Percentiles rank a stretch among this genome's conserved stretches.
These are phyloP conservation scores for Ilex paraguariensis DNA, from an alignment of 305 asterid genomes.

Conservation along the genomic window DNA sequence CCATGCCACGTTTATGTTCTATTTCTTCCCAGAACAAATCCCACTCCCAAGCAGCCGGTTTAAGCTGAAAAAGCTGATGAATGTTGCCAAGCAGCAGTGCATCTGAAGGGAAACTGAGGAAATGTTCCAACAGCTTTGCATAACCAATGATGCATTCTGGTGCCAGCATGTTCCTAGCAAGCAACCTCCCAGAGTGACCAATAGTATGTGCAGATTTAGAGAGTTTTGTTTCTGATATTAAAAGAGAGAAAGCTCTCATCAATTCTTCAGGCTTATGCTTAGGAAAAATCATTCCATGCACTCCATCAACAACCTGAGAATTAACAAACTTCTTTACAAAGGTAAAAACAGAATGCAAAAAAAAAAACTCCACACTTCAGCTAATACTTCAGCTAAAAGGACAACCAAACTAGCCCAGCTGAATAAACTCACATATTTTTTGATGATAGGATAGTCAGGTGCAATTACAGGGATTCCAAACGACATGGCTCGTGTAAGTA, in stretches of 20 bases:
- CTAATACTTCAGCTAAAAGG: conserved; percentile 1
- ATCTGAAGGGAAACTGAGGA: conserved; percentile 82
- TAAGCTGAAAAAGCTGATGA: conserved; percentile 61
- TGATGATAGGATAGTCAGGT: conserved; percentile 67
- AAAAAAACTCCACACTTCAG: conserved; percentile 12
- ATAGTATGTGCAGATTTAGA: conserved; percentile 62
- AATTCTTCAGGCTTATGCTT: conserved; percentile 60
- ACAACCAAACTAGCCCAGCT: conserved; percentile 15
- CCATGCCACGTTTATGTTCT: conserved; percentile 37
- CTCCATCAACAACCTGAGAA: conserved; percentile 76
- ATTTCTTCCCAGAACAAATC: conserved; percentile 44
- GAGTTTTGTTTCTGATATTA: conserved; percentile 58
- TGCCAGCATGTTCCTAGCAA: conserved; percentile 81
- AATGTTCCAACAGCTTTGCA: conserved; percentile 68
- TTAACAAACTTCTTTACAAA: conserved; percentile 15
- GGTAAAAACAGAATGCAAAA: conserved; percentile 10
- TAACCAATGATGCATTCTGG: conserved; percentile 60
- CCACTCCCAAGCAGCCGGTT: conserved; percentile 75
- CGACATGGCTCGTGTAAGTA: conserved; percentile 84
- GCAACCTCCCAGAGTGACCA: conserved; percentile 72
- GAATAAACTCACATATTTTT: conserved; percentile 53
- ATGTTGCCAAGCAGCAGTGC: conserved; percentile 61
- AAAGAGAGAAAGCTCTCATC: conserved; percentile 54
- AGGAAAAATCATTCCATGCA: conserved; percentile 65
- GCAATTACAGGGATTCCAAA: conserved; percentile 81